Evolutionary conservation across 2,329 filamentous ascomycete species (phyloP).

Genomic region (Ophiosphaerella narmari): DNA sequence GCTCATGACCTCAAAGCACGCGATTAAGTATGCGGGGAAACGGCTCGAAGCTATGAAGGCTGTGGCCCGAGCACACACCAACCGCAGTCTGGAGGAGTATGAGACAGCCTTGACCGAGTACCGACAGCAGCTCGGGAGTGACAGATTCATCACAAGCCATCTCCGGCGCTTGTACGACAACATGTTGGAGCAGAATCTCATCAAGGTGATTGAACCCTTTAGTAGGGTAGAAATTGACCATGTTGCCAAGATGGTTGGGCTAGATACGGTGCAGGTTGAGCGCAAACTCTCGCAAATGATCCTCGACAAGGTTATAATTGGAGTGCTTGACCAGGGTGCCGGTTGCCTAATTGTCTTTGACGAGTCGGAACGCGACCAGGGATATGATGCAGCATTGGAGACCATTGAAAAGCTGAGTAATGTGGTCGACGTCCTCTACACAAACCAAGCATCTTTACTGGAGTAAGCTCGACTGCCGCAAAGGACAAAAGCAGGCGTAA

Average conservation of each 20-base stretch:
- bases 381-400: slow-evolving; percentile 89
- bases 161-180: slow-evolving; percentile 94
- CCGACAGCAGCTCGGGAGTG: slow-evolving; percentile 89
- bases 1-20: slow-evolving; percentile 94
- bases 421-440: slow-evolving; percentile 96
- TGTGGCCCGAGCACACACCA: slow-evolving; percentile 91
- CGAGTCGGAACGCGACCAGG: slow-evolving; percentile 89
- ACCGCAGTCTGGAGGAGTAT: slow-evolving; percentile 95
- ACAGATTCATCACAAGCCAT: slow-evolving; percentile 96
- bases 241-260: slow-evolving; percentile 94
- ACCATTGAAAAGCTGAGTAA: slow-evolving; percentile 97
- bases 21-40: slow-evolving; percentile 92
- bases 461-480: slow-evolving; percentile 63
- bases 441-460: slow-evolving; percentile 92
- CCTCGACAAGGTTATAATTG: slow-evolving; percentile 97
- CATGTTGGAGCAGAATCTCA: slow-evolving; percentile 98
- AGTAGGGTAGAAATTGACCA: slow-evolving; percentile 95
- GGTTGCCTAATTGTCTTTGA: slow-evolving; percentile 97
- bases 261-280: slow-evolving; percentile 96
- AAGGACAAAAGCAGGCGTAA: not conserved
- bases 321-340: slow-evolving; percentile 95
- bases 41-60: slow-evolving; percentile 99
- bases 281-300: slow-evolving; percentile 99
- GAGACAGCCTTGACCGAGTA: slow-evolving; percentile 89
- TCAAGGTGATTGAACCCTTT: slow-evolving; percentile 99